These are phyloP conservation scores for Schizophyllum commune DNA, from an alignment of 1,284 basidiomycete species.

Conservation along the genomic window DNA sequence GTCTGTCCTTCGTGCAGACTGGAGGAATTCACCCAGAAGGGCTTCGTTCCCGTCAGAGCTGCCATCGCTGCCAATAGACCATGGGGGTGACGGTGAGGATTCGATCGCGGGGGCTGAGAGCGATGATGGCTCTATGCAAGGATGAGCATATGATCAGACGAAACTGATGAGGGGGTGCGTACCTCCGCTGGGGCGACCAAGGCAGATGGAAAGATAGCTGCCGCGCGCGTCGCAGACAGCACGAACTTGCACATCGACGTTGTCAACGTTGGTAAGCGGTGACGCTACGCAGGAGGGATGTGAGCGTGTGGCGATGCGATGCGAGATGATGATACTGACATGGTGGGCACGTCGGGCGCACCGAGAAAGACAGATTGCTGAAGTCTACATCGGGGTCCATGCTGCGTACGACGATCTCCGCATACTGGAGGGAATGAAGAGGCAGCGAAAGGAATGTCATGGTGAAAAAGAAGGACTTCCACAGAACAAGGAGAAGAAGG, in stretches of 20 bases:
- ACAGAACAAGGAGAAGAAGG: neutral
- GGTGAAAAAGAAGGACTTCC: neutral
- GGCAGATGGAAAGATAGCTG: neutral
- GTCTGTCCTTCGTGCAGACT: neutral
- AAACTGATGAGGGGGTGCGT: neutral
- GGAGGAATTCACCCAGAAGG: neutral
- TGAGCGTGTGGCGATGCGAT: neutral
- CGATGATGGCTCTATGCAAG: neutral
- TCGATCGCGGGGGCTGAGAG: neutral
- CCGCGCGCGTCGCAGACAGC: neutral
- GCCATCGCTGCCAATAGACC: neutral
- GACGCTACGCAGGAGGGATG: neutral
- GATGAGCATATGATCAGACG: neutral
- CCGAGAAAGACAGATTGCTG: neutral
- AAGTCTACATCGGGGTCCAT: neutral
- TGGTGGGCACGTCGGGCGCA: neutral
- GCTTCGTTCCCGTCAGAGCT: neutral
- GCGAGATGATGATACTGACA: neutral
- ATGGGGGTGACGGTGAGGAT: neutral
- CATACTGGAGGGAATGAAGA: neutral
- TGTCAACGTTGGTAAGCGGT: neutral
- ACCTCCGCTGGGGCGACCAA: neutral
- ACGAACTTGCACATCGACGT: neutral
- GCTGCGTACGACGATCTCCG: neutral
- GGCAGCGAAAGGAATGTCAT: neutral